phyloP scores from a whole-genome alignment of 108 stramenopile species.

The Aurantiochytrium sp. region DNA sequence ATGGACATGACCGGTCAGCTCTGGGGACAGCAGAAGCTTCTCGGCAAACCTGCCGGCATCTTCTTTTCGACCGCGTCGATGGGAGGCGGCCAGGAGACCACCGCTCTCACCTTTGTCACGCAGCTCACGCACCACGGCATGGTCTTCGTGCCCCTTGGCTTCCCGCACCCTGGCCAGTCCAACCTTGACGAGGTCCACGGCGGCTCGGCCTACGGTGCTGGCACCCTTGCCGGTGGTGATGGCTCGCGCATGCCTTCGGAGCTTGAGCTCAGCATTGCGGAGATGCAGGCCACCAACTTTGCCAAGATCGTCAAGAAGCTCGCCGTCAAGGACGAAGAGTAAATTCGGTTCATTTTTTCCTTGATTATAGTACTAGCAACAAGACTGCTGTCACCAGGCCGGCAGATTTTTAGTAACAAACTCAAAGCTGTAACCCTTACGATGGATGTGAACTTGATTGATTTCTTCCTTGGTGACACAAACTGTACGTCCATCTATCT shows the following conservation, averaged over 20 bases:
- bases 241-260: conserved; percentile 57
- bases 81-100: conserved; percentile 67
- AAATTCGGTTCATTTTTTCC: neutral
- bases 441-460: too few relatives aligned
- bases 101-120: conserved; percentile 47
- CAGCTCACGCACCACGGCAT: conserved; percentile 69
- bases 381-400: neutral
- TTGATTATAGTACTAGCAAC: neutral
- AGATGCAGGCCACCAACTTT: conserved; percentile 55
- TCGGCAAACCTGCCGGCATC: conserved; percentile 60
- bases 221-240: conserved; percentile 59
- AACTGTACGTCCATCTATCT: neutral
- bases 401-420: too few relatives aligned
- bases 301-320: conserved; percentile 53
- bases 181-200: conserved; percentile 50
- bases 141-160: conserved; percentile 63
- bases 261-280: conserved; percentile 47
- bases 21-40: conserved; percentile 60
- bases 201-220: conserved; percentile 57
- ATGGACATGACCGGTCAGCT: conserved; percentile 58
- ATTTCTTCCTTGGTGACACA: neutral
- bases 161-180: conserved; percentile 48
- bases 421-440: too few relatives aligned
- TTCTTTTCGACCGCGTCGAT: conserved; percentile 52
- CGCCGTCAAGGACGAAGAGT: conserved; percentile 3